Evolutionary conservation across 2,329 filamentous ascomycete genomes (phyloP), one percentile per base, ranked within the genome.

Genomic region (Lachnellula subtilissima): DNA sequence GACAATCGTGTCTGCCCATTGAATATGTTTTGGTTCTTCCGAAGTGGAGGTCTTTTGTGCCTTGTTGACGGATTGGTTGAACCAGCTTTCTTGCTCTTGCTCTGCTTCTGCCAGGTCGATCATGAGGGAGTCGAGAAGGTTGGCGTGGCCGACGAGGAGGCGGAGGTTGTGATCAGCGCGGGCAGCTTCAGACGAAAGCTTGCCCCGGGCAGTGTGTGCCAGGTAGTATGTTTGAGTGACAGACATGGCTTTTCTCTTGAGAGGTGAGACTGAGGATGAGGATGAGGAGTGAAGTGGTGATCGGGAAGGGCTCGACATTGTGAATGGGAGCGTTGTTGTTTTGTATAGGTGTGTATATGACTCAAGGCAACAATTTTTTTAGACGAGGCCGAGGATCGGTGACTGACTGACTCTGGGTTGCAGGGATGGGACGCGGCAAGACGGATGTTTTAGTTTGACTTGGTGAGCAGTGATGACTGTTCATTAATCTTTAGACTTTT

Each of bases 151-250:
- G 67, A 99, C 94, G 59, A 99, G 88, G 47, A 95, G 85, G 71
- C 93, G 87, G 62, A 99, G 89, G 79, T 97, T 86, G 82, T 97
- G 94, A 72, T 97, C 93, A 68, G 90, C 80, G 69, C 88, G 87
- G 74, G 86, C 85, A 78, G 94, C 94, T 78, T 97, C 93, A 63
- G 82, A 84, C 64, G 91, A 91, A 71, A 99, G 91, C 91, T 99
- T 99, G 68, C 87, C 88, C 74, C 94, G 86, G 72, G 94, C 94
- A 76, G 92, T 93, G 81, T 96, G 92, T 72, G 94, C 94, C 69
- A 97, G 88, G 79, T 91, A 96, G 87, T 97, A 99, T 60, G 93
- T 97, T 77, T 97, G 91, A 28, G 93, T 95, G 78, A 97, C 88
- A 73, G 89, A 95, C 94, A 97, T 97, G 77, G 88, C 92, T 76